Evolutionary conservation across 2,329 filamentous ascomycete species (phyloP).

Genomic region (Penicillium digitatum): DNA sequence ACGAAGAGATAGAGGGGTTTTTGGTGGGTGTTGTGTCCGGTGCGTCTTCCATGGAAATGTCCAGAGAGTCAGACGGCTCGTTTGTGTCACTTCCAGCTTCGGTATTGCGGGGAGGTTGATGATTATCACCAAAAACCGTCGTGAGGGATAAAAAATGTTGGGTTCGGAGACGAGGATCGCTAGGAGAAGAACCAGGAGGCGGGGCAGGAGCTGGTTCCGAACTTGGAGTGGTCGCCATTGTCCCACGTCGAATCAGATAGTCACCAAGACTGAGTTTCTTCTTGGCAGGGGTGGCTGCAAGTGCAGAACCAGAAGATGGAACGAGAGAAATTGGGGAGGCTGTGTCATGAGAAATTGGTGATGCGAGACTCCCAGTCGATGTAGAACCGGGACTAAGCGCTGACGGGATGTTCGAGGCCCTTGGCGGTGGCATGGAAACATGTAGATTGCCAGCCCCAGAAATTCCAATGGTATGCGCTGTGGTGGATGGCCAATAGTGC

Average conservation of each 20-base stretch:
- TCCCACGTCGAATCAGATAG: constrained; percentile 45
- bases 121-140: neutral
- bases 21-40: constrained; percentile 24
- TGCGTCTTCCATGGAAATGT: constrained; percentile 34
- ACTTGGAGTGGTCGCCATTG: constrained; percentile 37
- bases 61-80: constrained; percentile 21
- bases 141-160: constrained; percentile 4
- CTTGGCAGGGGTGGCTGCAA: constrained; percentile 47
- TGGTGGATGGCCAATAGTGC: constrained; percentile 38
- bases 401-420: constrained; percentile 19
- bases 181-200: neutral
- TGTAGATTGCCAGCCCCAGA: constrained; percentile 24
- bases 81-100: constrained; percentile 12
- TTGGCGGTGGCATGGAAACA: constrained; percentile 28
- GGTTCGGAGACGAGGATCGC: neutral
- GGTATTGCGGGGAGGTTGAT: neutral
- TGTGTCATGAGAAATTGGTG: constrained; percentile 28
- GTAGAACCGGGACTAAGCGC: constrained; percentile 29
- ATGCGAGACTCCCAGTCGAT: constrained; percentile 30
- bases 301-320: constrained; percentile 27
- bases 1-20: constrained; percentile 28
- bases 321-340: constrained; percentile 19
- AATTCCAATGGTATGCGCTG: constrained; percentile 37
- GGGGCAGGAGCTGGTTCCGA: constrained; percentile 29
- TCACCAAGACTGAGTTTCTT: constrained; percentile 51